Conservation (phyloP, 2,329 filamentous ascomycete species). For the Exophiala aquamarina region DNA sequence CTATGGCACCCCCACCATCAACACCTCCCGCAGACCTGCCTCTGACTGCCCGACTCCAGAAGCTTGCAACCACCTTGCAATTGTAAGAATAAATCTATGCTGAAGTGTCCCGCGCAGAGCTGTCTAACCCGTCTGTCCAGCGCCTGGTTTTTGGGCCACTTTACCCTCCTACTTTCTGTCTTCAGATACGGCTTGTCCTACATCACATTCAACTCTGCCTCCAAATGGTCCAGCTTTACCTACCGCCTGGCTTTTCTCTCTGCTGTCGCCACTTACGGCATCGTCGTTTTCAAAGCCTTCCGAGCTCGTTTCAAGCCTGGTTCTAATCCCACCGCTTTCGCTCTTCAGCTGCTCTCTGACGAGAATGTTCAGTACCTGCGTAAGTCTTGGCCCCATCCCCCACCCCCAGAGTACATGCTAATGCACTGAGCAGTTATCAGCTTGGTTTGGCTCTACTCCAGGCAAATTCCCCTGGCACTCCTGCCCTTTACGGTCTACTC, state of each 20-base stretch:
- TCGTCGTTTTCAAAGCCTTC: constrained; percentile 98
- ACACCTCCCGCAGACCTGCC: constrained; percentile 67
- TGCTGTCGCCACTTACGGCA: constrained; percentile 90
- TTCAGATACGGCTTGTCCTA: constrained; percentile 82
- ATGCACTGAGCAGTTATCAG: constrained; percentile 69
- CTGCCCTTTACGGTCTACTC: constrained; percentile 97
- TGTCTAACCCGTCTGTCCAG: constrained; percentile 67
- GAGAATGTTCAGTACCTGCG: constrained; percentile 98
- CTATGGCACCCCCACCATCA: constrained; percentile 73
- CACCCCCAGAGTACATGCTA: constrained; percentile 1
- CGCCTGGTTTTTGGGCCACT: constrained; percentile 58
- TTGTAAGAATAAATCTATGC: constrained; percentile 41
- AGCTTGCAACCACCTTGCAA: constrained; percentile 85
- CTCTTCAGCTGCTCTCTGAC: constrained; percentile 70
- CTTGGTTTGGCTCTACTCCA: constrained; percentile 88
- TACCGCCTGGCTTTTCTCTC: constrained; percentile 91
- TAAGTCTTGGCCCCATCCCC: constrained; percentile 50
- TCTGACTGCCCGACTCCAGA: constrained; percentile 71
- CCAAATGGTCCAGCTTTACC: constrained; percentile 72
- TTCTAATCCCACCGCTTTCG: constrained; percentile 39
- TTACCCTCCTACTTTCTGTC: constrained; percentile 80
- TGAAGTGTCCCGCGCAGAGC: constrained; percentile 13
- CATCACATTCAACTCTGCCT: constrained; percentile 83
- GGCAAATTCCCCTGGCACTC: constrained; percentile 85
- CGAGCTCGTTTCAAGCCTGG: constrained; percentile 70